Evolutionary conservation across 1,139 yeast species (phyloP).

Genomic region (Wickerhamomyces sp.): DNA sequence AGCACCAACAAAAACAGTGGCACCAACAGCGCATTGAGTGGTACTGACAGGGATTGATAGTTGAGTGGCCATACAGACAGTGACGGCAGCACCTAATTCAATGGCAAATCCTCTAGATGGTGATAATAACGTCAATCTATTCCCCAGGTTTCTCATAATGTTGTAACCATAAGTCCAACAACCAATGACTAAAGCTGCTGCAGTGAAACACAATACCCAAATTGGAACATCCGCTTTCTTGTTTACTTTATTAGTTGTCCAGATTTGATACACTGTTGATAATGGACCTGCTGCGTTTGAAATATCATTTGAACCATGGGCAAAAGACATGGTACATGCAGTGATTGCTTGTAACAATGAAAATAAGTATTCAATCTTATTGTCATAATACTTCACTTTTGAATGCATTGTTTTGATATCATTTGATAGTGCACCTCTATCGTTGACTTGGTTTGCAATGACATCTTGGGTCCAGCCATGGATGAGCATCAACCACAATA

Average conservation of each 20-base stretch:
- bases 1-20: constrained; percentile 70
- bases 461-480: constrained; percentile 69
- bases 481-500: constrained; percentile 42
- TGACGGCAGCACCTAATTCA: constrained; percentile 76
- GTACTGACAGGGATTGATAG: constrained; percentile 70
- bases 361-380: constrained; percentile 65
- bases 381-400: constrained; percentile 62
- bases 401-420: constrained; percentile 48
- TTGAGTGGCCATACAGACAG: constrained; percentile 73
- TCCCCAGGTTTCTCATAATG: constrained; percentile 69
- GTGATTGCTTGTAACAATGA: constrained; percentile 69
- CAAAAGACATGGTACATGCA: constrained; percentile 77
- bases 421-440: constrained; percentile 25
- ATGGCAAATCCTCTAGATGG: constrained; percentile 79
- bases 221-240: constrained; percentile 57
- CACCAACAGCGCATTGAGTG: constrained; percentile 79
- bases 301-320: constrained; percentile 80
- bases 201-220: constrained; percentile 71
- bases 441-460: constrained; percentile 41
- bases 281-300: constrained; percentile 78
- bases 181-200: constrained; percentile 63
- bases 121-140: constrained; percentile 69
- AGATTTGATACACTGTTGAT: constrained; percentile 58
- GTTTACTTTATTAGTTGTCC: constrained; percentile 48
- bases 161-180: constrained; percentile 71